A percentile compares a stretch with the other conserved stretches of the same genome.
Conservation (phyloP, 352 stramenopile genomes). For the Pythium biforme region DNA sequence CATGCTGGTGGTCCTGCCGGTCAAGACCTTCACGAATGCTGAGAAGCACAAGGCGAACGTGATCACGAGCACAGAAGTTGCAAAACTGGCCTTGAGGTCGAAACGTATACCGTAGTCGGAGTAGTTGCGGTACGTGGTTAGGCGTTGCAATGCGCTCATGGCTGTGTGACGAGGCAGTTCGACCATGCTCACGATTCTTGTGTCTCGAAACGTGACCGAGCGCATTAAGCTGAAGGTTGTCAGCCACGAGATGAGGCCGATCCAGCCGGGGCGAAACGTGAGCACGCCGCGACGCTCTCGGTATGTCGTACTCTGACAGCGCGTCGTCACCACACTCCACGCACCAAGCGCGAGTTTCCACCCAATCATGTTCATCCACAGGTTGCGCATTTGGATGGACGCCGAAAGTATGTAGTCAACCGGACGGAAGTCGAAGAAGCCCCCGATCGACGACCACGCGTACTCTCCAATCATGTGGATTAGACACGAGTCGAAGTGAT, state of each 20-base stretch:
- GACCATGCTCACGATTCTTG: constrained; percentile 1
- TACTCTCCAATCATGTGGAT: constrained; percentile 1
- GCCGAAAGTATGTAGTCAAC: constrained; percentile 14
- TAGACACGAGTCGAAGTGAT: constrained; percentile 43
- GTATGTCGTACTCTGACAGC: neutral
- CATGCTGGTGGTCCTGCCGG: neutral
- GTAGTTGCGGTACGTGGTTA: neutral
- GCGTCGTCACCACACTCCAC: neutral
- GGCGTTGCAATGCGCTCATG: neutral
- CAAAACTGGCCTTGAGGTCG: constrained; percentile 3
- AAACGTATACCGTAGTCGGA: constrained; percentile 11
- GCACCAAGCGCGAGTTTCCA: constrained; percentile 18
- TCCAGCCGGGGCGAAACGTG: constrained; percentile 9
- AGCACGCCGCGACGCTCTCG: constrained; percentile 6
- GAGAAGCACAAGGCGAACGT: neutral
- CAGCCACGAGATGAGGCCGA: constrained; percentile 15
- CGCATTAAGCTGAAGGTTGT: constrained; percentile 20
- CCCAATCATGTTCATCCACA: constrained; percentile 28
- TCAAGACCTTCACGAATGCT: neutral
- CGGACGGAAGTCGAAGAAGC: constrained; percentile 19
- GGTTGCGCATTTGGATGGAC: constrained; percentile 36
- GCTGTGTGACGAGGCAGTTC: neutral
- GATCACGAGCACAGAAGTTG: neutral
- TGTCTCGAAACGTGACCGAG: constrained; percentile 16
- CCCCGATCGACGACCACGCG: constrained; percentile 23